phyloP scores from a whole-genome alignment of 2,329 filamentous ascomycete species.

The Curvularia spicifera region DNA sequence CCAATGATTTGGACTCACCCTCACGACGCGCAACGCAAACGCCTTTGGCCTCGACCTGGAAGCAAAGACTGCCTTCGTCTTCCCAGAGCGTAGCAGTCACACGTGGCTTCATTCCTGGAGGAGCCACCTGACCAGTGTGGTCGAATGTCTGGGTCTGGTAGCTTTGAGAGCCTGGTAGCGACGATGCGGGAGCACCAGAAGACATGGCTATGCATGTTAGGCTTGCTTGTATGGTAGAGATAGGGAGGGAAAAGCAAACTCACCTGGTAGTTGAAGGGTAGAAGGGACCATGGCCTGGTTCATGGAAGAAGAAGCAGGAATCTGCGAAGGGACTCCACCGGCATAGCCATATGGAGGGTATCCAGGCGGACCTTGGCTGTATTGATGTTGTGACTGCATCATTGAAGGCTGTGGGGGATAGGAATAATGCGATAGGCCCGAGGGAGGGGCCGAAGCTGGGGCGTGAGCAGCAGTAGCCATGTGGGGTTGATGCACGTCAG shows the following conservation, averaged over 20 bases:
- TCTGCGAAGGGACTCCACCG: constrained; percentile 77
- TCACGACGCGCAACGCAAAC: constrained; percentile 95
- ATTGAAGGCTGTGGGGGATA: constrained; percentile 72
- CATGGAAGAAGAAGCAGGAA: constrained; percentile 74
- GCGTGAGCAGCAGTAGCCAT: constrained; percentile 79
- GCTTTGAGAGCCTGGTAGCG: constrained; percentile 40
- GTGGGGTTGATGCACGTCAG: constrained; percentile 81
- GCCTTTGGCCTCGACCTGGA: constrained; percentile 94
- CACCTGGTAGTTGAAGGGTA: constrained; percentile 68
- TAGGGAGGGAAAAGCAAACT: constrained; percentile 25
- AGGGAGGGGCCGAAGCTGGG: constrained; percentile 77
- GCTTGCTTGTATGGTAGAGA: background rate
- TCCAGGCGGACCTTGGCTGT: constrained; percentile 63
- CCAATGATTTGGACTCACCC: constrained; percentile 60
- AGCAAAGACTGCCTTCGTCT: constrained; percentile 96
- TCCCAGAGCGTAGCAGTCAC: constrained; percentile 98
- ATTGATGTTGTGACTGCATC: constrained; percentile 72
- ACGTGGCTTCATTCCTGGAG: constrained; percentile 92
- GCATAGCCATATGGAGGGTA: constrained; percentile 76
- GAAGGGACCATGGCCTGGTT: constrained; percentile 69
- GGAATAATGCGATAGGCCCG: constrained; percentile 76
- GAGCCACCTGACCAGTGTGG: constrained; percentile 88
- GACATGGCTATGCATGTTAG: constrained; percentile 42
- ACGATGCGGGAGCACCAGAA: constrained; percentile 38
- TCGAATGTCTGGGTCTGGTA: constrained; percentile 68